Evolutionary conservation across 1,284 basidiomycete genomes (phyloP), one percentile per base, ranked within the genome.

Genomic region (Hemileia vastatrix): DNA sequence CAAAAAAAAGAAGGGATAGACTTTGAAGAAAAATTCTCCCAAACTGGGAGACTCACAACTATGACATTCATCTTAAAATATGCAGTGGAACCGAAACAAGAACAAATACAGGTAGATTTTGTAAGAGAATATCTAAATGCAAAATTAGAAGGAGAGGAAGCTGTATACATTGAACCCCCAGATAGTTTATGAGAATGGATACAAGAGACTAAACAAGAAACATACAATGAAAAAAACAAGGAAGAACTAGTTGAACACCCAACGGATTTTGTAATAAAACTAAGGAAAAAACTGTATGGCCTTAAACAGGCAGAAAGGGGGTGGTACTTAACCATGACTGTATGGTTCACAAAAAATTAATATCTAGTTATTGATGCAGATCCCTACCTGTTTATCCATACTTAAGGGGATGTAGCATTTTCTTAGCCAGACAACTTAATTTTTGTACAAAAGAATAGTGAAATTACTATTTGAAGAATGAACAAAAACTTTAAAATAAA

Each of bases 41-140:
- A n/a, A n/a, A n/a, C n/a, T n/a, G n/a, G n/a, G n/a, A n/a, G n/a
- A n/a, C n/a, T n/a, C n/a, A n/a, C n/a, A n/a, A n/a, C n/a, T n/a
- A n/a, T n/a, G n/a, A n/a, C n/a, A n/a, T n/a, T n/a, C n/a, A n/a
- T n/a, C n/a, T n/a, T n/a, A n/a, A n/a, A n/a, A n/a, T n/a, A n/a
- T n/a, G n/a, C n/a, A n/a, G n/a, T n/a, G n/a, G n/a, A n/a, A n/a
- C n/a, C n/a, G n/a, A n/a, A n/a, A n/a, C n/a, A n/a, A n/a, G n/a
- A n/a, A n/a, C n/a, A n/a, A n/a, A n/a, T n/a, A 33, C 56, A 57
- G 18, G 56, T 47, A 11, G 56, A 57, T 49, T 57, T 57, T 55
- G 54, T 55, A 9, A 55, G 36, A 55, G 54, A 33, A 43, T 55
- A 55, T 23, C 40, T 55, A 21, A 57, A 57, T 21, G 13, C 56